A percentile compares a stretch with the other conserved stretches of the same genome.
phyloP scores from a whole-genome alignment of 164 flowering plant species.

The Magnolia changhungtana region DNA sequence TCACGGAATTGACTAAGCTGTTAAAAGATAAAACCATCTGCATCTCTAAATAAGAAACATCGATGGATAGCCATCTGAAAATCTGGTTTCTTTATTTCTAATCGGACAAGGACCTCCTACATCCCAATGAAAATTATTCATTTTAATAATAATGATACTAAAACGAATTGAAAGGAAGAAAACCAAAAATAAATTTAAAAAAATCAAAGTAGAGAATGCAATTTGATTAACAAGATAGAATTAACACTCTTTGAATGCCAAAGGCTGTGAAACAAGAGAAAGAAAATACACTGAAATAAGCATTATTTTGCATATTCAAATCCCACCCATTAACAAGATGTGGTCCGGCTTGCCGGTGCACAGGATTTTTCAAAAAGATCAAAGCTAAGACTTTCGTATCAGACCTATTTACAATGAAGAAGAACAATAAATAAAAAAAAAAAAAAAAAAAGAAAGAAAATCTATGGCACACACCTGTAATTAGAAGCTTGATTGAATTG shows the following conservation, averaged over 20 bases:
- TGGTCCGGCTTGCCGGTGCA: constrained; percentile 18
- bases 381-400: constrained; percentile 21
- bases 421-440: not conserved
- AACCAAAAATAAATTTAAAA: not conserved
- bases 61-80: not conserved
- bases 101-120: not conserved
- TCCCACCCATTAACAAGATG: constrained; percentile 17
- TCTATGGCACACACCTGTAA: constrained; percentile 49
- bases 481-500: constrained; percentile 6
- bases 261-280: constrained; percentile 17
- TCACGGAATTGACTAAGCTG: not conserved
- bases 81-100: not conserved
- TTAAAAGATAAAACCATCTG: not conserved
- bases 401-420: constrained; percentile 39
- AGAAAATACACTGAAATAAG: constrained; percentile 18
- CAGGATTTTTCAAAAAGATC: constrained; percentile 16
- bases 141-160: not conserved
- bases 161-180: constrained; percentile 4
- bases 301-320: constrained; percentile 27
- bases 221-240: constrained; percentile 11
- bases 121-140: constrained; percentile 1
- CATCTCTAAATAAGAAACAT: constrained; percentile 1
- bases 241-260: constrained; percentile 11
- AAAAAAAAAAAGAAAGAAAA: constrained; percentile 10
- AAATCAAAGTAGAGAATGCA: not conserved